Evolutionary conservation across 1,284 basidiomycete species (phyloP), one percentile per base, ranked within the genome.

Genomic region (Ceratobasidium theobromae): DNA sequence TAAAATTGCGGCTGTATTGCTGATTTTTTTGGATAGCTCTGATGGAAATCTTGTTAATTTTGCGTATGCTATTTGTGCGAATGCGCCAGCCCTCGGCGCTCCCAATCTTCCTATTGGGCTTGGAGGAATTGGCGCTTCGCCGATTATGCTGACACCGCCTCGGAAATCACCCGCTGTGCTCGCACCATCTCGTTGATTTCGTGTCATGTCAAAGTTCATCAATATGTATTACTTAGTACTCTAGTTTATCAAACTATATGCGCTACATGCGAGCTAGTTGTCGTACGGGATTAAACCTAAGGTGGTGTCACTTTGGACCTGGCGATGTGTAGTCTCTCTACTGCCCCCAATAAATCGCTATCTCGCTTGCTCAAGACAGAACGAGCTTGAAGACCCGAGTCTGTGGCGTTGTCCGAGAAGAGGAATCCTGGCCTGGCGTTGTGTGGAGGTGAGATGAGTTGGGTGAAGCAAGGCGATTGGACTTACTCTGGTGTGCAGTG

Each of bases 401-500:
- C 18, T 5, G 33, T 62, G 21, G 12, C 30, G 33, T 51, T 43
- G 21, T 32, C 32, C 4, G 58, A 48, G 16, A 51, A 62, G 46
- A 62, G 38, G 35, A 51, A 62, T 8, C 58, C 58, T 11, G 58
- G 58, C 14, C 48, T 62, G 25, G 8, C n/a, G 14, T 4, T 25
- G 25, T 52, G 49, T 16, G n/a, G 21, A 14, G n/a, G 28, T 28
- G 8, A 38, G 9, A n/a, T 3, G 35, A 49, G 4, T 2, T 18
- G 6, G 11, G 3, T 32, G 14, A 14, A 14, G n/a, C 23, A 16
- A 51, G 5, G 21, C 1, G 5, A 27, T 49, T 9, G 16, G 27
- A 35, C 58, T 51, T 49, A 62, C 58, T 62, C 58, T 6, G 58
- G 48, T 4, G 46, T 52, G 64, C 72, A 73, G 27, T 32, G 48